These are phyloP conservation scores for Capsella rubella DNA, from an alignment of 441 rosid genomes.

Conservation along the genomic window DNA sequence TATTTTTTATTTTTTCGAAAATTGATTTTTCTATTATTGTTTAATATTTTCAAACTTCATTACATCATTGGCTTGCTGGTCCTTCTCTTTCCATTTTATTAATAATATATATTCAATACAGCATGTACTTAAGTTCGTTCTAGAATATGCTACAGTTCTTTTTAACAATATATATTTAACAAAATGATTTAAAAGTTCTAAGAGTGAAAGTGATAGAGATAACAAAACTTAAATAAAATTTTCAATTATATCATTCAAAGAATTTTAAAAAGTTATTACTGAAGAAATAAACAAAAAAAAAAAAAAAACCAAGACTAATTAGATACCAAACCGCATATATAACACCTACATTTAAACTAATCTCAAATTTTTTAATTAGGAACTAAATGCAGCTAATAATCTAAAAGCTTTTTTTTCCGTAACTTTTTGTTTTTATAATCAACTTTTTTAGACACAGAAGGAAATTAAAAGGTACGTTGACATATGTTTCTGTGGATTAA, in stretches of 20 bases:
- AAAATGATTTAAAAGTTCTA: too few species aligned
- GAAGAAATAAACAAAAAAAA: background rate
- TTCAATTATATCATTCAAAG: too few species aligned
- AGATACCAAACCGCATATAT: background rate
- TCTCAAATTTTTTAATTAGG: background rate
- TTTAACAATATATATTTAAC: too few species aligned
- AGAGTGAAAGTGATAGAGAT: too few species aligned
- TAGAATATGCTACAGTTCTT: too few species aligned
- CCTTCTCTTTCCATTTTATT: slow-evolving; percentile 15
- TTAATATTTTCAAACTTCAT: slow-evolving; percentile 7
- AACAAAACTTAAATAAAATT: too few species aligned
- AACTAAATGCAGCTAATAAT: background rate
- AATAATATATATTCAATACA: background rate
- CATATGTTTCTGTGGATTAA: background rate
- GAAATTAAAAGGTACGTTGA: background rate
- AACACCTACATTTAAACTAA: background rate
- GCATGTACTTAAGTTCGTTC: too few species aligned
- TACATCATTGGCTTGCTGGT: slow-evolving; percentile 27
- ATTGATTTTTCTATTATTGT: background rate
- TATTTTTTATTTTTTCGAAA: too few species aligned
- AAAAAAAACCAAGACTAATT: background rate
- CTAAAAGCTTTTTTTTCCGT: background rate
- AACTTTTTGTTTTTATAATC: background rate
- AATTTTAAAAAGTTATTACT: background rate
- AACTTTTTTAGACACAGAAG: background rate